Percentiles rank a stretch among this genome's conserved stretches.
phyloP scores from a whole-genome alignment of 2,329 filamentous ascomycete species.

The Paraphoma sp. region DNA sequence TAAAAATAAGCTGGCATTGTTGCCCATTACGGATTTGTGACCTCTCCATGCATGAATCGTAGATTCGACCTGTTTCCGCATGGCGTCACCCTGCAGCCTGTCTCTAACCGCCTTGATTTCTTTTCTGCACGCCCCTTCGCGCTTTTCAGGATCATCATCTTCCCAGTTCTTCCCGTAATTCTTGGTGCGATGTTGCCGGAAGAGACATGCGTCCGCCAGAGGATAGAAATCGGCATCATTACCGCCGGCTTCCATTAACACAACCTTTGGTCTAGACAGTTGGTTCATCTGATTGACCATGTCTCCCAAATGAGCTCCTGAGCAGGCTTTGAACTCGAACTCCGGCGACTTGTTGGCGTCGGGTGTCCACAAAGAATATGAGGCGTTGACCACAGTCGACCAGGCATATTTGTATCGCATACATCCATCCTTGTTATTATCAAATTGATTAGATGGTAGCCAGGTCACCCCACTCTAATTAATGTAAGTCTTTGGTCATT shows the following conservation, averaged over 20 bases:
- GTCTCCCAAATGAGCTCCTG: conserved; percentile 3
- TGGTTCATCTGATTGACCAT: conserved; percentile 9
- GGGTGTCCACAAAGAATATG: conserved; percentile 5
- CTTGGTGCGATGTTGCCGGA: background rate
- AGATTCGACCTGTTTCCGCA: background rate
- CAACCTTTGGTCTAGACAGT: conserved; percentile 10
- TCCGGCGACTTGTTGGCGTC: conserved; percentile 1
- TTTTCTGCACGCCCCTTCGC: conserved; percentile 2
- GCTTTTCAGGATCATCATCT: conserved; percentile 6
- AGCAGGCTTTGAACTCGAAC: conserved; percentile 13
- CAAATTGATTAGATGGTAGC: background rate
- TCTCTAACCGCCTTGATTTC: conserved; percentile 5
- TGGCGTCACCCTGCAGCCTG: background rate
- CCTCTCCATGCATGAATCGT: conserved; percentile 7
- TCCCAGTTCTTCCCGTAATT: conserved; percentile 8
- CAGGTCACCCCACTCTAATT: conserved; percentile 4
- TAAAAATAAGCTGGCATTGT: conserved; percentile 6
- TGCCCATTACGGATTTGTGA: conserved; percentile 2
- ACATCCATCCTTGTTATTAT: conserved; percentile 1
- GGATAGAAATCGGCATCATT: conserved; percentile 16
- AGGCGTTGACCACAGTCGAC: conserved; percentile 7
- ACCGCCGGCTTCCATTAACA: conserved; percentile 13
- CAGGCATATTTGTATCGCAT: conserved; percentile 11
- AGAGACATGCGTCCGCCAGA: conserved; percentile 13
- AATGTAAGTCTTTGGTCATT: too few relatives aligned